Conservation (phyloP, 2,329 filamentous ascomycete genomes). For the Fusarium globosum region DNA sequence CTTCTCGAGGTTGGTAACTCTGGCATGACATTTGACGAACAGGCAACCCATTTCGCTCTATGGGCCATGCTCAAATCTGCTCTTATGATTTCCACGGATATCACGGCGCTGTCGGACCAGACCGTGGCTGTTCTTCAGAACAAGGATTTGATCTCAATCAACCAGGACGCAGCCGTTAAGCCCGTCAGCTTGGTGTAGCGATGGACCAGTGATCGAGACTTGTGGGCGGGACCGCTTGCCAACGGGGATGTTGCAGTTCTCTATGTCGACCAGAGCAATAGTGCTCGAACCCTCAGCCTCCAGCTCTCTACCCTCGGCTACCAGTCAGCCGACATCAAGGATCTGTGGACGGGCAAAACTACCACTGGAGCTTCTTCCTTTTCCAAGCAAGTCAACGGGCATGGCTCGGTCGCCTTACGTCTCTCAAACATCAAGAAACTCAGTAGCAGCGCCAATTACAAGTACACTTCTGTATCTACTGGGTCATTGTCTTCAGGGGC, state of each 20-base stretch:
- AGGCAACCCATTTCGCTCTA: not conserved
- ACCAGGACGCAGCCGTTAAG: not conserved
- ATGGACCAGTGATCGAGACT: not conserved
- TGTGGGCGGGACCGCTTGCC: constrained; percentile 2
- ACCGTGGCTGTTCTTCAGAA: not conserved
- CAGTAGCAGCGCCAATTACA: not conserved
- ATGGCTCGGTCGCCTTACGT: not conserved
- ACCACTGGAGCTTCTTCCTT: not conserved
- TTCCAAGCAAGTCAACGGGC: not conserved
- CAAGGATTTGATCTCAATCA: not conserved
- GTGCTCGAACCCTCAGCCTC: not conserved
- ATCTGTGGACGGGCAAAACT: not conserved
- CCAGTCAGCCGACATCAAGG: not conserved
- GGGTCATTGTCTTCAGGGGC: not conserved
- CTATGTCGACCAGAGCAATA: not conserved
- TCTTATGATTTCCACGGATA: not conserved
- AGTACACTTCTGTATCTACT: not conserved
- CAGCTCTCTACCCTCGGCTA: not conserved
- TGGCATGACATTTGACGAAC: not conserved
- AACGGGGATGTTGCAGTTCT: not conserved
- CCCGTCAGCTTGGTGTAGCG: not conserved
- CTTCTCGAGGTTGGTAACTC: constrained; percentile 3
- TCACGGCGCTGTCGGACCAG: not conserved
- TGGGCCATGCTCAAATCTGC: constrained; percentile 3
- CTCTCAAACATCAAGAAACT: not conserved